Base-by-base conservation (phyloP, 2,329 filamentous ascomycete species). In the Penicillium sp. region DNA sequence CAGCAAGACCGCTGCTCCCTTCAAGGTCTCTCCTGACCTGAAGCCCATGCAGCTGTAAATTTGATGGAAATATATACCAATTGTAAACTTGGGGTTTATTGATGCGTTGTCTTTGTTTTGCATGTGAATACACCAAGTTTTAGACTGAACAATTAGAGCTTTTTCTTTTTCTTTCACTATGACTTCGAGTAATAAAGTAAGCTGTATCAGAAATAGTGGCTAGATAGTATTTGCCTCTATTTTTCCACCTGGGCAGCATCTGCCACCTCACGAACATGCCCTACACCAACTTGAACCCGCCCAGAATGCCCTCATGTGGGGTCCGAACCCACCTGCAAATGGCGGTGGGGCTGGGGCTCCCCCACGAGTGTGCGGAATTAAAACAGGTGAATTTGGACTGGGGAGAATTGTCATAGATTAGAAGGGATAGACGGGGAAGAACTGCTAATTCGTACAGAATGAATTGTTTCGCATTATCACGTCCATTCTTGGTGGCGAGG, bases 1-100 rank as follows among this genome's bases (percentile, higher is more conserved):
- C 77, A 78, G 79, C 67, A 90, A 90, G 79, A 91, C 89, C 5
- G 86, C 85, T 52, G 88, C 89, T 2, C 79, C 81, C 29, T 92
- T 91, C 71, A 73, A 77, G 36, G 83, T 91, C 40, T 83, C 85
- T 1, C 77, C 84, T 31, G 72, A 85, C 46, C 54, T 90, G 44
- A 81, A 81, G 66, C 76, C 72, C 5, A 82, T 83, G 76, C 74
- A 53, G 45, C 49, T 57, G 57, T 60, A 55, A 53, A 46, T 49
- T 24, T 45, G 42, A 47, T 49, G 40, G 50, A 50, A 44, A 31
- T 45, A 51, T 45, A 51, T 40, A 55, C 40, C 48, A 33, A 57
- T 52, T 49, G 29, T 59, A 54, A 37, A 37, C 10, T 37, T 16
- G 16, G 34, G 53, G 53, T 24, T 40, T 52, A 36, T 28, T 42